Evolutionary conservation across 2,329 filamentous ascomycete genomes (phyloP), one percentile per base, ranked within the genome.

Genomic region (Coleophoma eucalyptorum): DNA sequence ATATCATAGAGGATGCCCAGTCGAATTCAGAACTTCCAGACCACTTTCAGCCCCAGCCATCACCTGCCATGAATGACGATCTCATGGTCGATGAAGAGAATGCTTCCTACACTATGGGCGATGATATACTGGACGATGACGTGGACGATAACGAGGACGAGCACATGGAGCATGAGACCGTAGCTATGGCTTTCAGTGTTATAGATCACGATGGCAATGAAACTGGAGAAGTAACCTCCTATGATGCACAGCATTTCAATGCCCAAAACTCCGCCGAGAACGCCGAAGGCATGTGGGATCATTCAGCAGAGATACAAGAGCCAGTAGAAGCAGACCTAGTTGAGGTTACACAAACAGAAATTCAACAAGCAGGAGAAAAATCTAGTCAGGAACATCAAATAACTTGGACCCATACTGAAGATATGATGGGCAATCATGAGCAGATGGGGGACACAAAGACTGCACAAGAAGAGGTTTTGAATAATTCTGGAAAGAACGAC

Each of bases 1-100:
- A 74, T 51, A 80, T 82, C 48, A 70, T 81, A 45, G 75, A 81
- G 58, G 83, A 86, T 57, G 69, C 59, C 31, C 54, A 55, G 42
- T 55, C 62, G 15, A 69, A 70, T 50, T 66, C 67, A 33, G 58
- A 46, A 42, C 67, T 71, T 62, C 70, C 69, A 51, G 69, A 71
- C 38, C 63, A 65, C 43, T 52, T 50, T 40, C 51, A 59, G n/a
- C 43, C 31, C 16, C 65, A 74, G 57, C 42, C 40, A 10, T 66
- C 72, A 55, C 60, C 59, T 52, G 67, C 58, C 54, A 63, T 56
- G 52, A 69, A 76, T 62, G 74, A 75, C 44, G 73, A 77, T 59
- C 71, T 76, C 67, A 68, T 70, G 56, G 68, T 75, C 50, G 74
- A 72, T 50, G 62, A 70, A 40, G 69, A 68, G 53, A 63, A 69